Conservation (phyloP, 225 moss, liverwort and hornwort genomes). For the Marchantia polymorpha region DNA sequence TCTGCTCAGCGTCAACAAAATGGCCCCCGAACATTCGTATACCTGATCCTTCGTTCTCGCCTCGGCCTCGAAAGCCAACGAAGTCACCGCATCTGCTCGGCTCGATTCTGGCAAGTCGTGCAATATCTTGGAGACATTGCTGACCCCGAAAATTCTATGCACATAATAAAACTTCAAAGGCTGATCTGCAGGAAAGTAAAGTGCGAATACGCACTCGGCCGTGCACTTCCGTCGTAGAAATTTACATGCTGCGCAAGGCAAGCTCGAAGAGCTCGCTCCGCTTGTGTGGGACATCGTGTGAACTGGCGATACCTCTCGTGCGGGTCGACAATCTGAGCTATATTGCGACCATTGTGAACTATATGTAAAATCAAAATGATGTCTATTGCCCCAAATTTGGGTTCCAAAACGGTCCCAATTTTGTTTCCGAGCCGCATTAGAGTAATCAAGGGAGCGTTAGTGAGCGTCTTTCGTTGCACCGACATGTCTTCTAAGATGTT, state of each 20-base stretch:
- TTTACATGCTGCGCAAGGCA: conserved; percentile 70
- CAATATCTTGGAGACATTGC: conserved; percentile 59
- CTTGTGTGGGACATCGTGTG: no score
- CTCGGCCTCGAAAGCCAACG: conserved; percentile 66
- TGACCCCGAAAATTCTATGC: conserved; percentile 63
- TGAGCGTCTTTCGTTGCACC: no score
- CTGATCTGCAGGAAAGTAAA: conserved; percentile 64
- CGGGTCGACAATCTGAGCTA: no score
- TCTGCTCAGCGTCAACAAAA: conserved; percentile 48
- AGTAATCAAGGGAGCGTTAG: no score
- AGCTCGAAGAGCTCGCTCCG: conserved; percentile 21
- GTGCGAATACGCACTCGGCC: conserved; percentile 55
- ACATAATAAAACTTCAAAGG: conserved; percentile 60
- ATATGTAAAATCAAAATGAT: no score
- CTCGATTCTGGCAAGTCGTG: conserved; percentile 51
- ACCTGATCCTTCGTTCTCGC: conserved; percentile 63
- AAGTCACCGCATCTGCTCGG: conserved; percentile 58
- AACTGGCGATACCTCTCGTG: no score
- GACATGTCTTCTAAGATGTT: no score
- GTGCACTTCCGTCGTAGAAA: conserved; percentile 65
- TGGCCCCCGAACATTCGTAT: conserved; percentile 62
- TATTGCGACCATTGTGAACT: no score
- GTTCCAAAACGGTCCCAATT: no score
- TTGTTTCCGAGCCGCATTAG: no score
- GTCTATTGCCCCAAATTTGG: no score